Base-by-base conservation (phyloP, 495 filamentous ascomycete species). In the Diplogelasinospora grovesii region DNA sequence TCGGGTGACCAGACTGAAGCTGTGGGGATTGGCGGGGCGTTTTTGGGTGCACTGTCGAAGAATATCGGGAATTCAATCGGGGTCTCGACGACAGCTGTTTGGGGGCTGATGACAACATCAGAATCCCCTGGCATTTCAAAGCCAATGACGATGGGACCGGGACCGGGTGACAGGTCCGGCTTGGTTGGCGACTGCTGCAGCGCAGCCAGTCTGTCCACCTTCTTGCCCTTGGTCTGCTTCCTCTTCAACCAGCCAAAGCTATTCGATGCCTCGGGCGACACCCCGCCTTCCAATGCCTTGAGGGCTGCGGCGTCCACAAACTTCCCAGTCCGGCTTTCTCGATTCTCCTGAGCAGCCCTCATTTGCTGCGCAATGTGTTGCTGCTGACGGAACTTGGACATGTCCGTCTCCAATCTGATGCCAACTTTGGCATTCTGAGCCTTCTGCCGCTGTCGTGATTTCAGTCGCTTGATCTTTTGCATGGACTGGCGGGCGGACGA, bases 111-210 rank as follows among this genome's bases (percentile, higher is more conserved):
- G 25, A 64, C 56, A 4, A 70, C 58, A 3, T 81, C 54, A 15
- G 78, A 73, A 22, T 75, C 70, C 5, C 70, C 70, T 8, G 85
- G 81, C 22, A 92, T 74, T 3, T 73, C 74, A 6, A 93, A 74
- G 1, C 86, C 88, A 43, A 95, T 93, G 49, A 85, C 70, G 28
- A 95, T 87, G 10, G 83, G 75, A 19, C 83, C 64, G 49, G 86
- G 81, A 4, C 71, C 79, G 0, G 87, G 87, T 4, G 86, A 90
- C 3, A 95, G 62, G 26, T 82, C 83, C n/a, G 49, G 42, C 22
- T 53, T 53, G 7, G 35, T 19, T 4, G 52, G 39, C 3, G 50
- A 21, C 8, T 52, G 41, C n/a, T n/a, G n/a, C n/a, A n/a, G n/a
- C 39, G 47, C 36, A 22, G 44, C 27, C 25, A 50, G 35, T 37